Evolutionary conservation across 768 basidiomycete species (phyloP).

Genomic region (Mycena floridula): DNA sequence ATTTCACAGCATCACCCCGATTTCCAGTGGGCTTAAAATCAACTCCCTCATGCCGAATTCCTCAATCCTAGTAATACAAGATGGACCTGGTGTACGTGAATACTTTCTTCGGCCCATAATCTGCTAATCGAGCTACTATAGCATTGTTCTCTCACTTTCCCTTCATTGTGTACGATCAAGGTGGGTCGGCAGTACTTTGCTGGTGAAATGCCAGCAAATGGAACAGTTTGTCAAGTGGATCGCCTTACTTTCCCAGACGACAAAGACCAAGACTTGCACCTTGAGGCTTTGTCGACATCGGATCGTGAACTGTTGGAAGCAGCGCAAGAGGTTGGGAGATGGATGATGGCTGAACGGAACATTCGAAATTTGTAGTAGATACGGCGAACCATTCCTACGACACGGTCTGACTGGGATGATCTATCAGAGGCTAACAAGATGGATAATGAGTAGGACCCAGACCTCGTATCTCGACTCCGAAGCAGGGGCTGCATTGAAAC

Average conservation of each 20-base stretch:
- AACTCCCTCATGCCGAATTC: constrained; percentile 19
- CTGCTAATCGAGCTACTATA: background rate
- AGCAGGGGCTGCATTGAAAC: too few species aligned
- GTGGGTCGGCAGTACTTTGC: constrained; percentile 5
- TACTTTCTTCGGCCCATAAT: too few species aligned
- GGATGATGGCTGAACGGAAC: too few species aligned
- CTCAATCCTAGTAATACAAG: constrained; percentile 15
- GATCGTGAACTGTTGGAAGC: constrained; percentile 2
- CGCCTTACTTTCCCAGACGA: constrained; percentile 6
- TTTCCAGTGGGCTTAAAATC: constrained; percentile 13
- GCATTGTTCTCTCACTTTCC: constrained; percentile 5
- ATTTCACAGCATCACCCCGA: constrained; percentile 15
- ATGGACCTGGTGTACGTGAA: constrained; percentile 13
- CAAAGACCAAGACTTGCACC: background rate
- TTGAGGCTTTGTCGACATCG: background rate
- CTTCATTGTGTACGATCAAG: constrained; percentile 8
- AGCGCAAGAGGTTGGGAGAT: background rate
- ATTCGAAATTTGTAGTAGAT: too few species aligned
- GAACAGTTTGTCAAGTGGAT: constrained; percentile 9
- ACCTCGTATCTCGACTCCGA: too few species aligned
- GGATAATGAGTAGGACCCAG: too few species aligned
- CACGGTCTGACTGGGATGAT: too few species aligned
- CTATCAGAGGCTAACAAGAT: too few species aligned
- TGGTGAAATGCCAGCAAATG: constrained; percentile 8
- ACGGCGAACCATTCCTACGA: too few species aligned